phyloP scores from a whole-genome alignment of 2,329 filamentous ascomycete species.

The Nemania sp. region DNA sequence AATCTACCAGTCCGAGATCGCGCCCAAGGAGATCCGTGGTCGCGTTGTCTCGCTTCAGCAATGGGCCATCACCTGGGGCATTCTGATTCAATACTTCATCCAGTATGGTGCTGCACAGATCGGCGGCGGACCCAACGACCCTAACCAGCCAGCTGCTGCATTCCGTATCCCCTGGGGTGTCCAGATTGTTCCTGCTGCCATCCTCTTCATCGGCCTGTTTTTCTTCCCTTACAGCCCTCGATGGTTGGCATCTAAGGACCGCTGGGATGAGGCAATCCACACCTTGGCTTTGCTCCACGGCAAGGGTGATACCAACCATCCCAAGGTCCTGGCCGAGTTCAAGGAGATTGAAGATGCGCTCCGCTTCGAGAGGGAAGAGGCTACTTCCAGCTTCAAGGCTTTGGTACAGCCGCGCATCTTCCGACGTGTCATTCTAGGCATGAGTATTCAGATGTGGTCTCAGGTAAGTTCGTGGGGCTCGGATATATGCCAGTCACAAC shows the following conservation, averaged over 20 bases:
- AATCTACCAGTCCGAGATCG: conserved; percentile 77
- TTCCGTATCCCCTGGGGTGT: conserved; percentile 73
- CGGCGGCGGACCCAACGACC: conserved; percentile 63
- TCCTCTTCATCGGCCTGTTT: conserved; percentile 67
- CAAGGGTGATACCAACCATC: conserved; percentile 65
- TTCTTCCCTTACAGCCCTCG: conserved; percentile 75
- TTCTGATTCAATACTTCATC: conserved; percentile 75
- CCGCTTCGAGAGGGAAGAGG: conserved; percentile 65
- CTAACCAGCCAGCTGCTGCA: conserved; percentile 62
- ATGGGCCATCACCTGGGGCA: conserved; percentile 78
- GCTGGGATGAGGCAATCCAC: conserved; percentile 72
- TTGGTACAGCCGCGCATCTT: conserved; percentile 64
- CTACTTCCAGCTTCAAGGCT: conserved; percentile 61
- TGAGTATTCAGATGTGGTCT: conserved; percentile 70
- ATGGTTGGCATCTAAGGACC: conserved; percentile 76
- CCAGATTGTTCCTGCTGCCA: conserved; percentile 66
- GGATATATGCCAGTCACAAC: neutral
- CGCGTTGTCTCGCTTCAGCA: conserved; percentile 74
- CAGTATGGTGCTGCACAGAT: conserved; percentile 72
- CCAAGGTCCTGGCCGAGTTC: conserved; percentile 72
- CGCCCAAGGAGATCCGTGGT: conserved; percentile 67
- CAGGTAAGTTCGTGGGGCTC: conserved; percentile 54
- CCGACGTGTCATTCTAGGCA: conserved; percentile 68
- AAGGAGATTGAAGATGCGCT: conserved; percentile 69
- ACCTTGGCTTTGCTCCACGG: conserved; percentile 71